A percentile compares a stretch with the other conserved stretches of the same genome.
phyloP scores from a whole-genome alignment of 768 basidiomycete species.

The Kwoniella dendrophila region DNA sequence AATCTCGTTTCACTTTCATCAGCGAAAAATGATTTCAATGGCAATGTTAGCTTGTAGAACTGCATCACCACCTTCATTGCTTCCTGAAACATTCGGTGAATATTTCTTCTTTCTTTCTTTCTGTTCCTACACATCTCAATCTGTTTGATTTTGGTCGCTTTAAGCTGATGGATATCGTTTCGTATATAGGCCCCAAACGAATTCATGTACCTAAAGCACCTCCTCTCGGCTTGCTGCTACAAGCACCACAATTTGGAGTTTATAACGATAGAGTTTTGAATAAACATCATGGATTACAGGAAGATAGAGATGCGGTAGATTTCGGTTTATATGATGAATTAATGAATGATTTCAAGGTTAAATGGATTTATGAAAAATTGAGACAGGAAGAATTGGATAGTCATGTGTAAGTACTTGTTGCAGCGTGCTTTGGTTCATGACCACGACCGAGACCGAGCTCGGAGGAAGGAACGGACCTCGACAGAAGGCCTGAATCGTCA shows the following conservation, averaged over 20 bases:
- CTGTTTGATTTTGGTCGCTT: not conserved
- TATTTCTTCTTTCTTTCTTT: not conserved
- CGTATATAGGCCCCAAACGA: conserved; percentile 59
- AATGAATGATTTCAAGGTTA: conserved; percentile 81
- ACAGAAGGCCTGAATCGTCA: too few relatives aligned
- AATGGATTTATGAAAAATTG: conserved; percentile 83
- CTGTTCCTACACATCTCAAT: not conserved
- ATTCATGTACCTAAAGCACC: conserved; percentile 95
- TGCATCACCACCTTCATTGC: conserved; percentile 69
- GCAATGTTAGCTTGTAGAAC: conserved; percentile 80
- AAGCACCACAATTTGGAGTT: conserved; percentile 61
- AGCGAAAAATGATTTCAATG: conserved; percentile 97
- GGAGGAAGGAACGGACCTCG: too few relatives aligned
- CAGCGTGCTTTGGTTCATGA: not conserved
- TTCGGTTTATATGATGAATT: conserved; percentile 66
- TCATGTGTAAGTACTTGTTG: conserved; percentile 65
- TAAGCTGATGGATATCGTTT: not conserved
- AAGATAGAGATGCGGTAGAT: conserved; percentile 44
- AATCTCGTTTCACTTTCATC: not conserved
- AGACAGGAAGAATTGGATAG: conserved; percentile 76
- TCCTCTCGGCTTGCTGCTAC: conserved; percentile 85
- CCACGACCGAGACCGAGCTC: not conserved
- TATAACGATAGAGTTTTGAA: conserved; percentile 56
- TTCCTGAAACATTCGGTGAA: conserved; percentile 69
- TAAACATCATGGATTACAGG: conserved; percentile 31